phyloP scores from a whole-genome alignment of 139 green algal genomes.

The Chloropicon primus region DNA sequence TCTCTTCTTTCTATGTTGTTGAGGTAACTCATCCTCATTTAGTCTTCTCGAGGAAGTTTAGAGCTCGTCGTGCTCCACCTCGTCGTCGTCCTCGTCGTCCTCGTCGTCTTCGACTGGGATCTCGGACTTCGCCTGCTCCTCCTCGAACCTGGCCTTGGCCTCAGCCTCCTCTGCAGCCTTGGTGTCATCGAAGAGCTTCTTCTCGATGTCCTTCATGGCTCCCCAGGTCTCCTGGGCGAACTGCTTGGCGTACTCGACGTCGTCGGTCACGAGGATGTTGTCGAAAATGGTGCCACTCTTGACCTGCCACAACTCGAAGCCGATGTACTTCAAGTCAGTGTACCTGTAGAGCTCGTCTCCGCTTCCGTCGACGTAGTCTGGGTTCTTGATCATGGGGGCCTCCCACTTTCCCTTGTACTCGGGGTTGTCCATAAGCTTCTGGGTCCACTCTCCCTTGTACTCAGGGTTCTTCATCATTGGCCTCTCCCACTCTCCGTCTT shows the following conservation, averaged over 20 bases:
- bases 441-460: slow-evolving; percentile 79
- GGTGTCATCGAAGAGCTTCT: slow-evolving; percentile 40
- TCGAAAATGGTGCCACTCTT: slow-evolving; percentile 80
- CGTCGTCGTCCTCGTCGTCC: neutral
- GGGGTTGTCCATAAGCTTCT: slow-evolving; percentile 51
- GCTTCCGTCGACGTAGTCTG: slow-evolving; percentile 55
- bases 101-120: neutral
- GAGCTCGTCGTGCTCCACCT: neutral
- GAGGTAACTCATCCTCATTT: too few relatives aligned
- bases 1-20: too few relatives aligned
- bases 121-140: neutral
- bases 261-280: slow-evolving; percentile 76
- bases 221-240: slow-evolving; percentile 64
- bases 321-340: slow-evolving; percentile 52
- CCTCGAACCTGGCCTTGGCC: neutral
- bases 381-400: slow-evolving; percentile 69
- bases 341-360: slow-evolving; percentile 48
- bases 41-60: neutral
- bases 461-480: slow-evolving; percentile 74
- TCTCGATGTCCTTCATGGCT: slow-evolving; percentile 57
- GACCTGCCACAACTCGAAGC: slow-evolving; percentile 81
- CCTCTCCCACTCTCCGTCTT: slow-evolving; percentile 84
- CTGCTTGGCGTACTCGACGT: slow-evolving; percentile 45
- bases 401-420: slow-evolving; percentile 69
- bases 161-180: neutral